These are phyloP conservation scores for Paramecium tetraurelia DNA, from an alignment of 73 alveolate genomes.

Conservation along the genomic window DNA sequence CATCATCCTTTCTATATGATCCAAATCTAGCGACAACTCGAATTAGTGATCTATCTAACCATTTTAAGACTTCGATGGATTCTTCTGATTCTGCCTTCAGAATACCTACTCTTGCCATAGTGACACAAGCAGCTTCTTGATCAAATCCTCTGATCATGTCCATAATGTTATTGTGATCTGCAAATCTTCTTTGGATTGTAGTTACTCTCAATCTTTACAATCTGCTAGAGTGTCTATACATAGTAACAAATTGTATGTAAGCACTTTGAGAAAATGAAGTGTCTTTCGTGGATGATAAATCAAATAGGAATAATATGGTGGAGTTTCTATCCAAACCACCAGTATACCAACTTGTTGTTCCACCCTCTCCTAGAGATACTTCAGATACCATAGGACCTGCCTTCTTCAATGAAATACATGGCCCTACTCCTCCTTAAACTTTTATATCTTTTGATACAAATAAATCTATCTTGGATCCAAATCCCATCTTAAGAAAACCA, in stretches of 20 bases:
- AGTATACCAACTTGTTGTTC: slow-evolving; percentile 88
- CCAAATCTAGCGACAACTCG: slow-evolving; percentile 94
- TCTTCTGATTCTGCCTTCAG: slow-evolving; percentile 83
- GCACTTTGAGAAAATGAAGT: slow-evolving; percentile 62
- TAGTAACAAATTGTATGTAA: slow-evolving; percentile 87
- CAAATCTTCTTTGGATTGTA: slow-evolving; percentile 80
- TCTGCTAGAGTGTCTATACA: slow-evolving; percentile 96
- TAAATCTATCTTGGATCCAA: slow-evolving; percentile 89
- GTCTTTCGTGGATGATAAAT: slow-evolving; percentile 74
- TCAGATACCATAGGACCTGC: slow-evolving; percentile 76
- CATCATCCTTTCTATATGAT: slow-evolving; percentile 90
- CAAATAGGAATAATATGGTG: slow-evolving; percentile 95
- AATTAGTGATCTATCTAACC: slow-evolving; percentile 96
- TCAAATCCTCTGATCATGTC: slow-evolving; percentile 90
- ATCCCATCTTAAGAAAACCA: slow-evolving; percentile 96
- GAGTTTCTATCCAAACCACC: slow-evolving; percentile 97
- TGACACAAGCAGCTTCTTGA: slow-evolving; percentile 94
- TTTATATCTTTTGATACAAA: slow-evolving; percentile 88
- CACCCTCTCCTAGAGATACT: slow-evolving; percentile 82
- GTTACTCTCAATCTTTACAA: slow-evolving; percentile 96
- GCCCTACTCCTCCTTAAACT: slow-evolving; percentile 94
- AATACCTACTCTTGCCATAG: slow-evolving; percentile 91
- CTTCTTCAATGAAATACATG: slow-evolving; percentile 78
- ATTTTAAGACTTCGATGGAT: slow-evolving; percentile 84
- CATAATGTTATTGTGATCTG: slow-evolving; percentile 69